These are phyloP conservation scores for Daedaleopsis sinensis DNA, from an alignment of 768 basidiomycete genomes.

Conservation along the genomic window DNA sequence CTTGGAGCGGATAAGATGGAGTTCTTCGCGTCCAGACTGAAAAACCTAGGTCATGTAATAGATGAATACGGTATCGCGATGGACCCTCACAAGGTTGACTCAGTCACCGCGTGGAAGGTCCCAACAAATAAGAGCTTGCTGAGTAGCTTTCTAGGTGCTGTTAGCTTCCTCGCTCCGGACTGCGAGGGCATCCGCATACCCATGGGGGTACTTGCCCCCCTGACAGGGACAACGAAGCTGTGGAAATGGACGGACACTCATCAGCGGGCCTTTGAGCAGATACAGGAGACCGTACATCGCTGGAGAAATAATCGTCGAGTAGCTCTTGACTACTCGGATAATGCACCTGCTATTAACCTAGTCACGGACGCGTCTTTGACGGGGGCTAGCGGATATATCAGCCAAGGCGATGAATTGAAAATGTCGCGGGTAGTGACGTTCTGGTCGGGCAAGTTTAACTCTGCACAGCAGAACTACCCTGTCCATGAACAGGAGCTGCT, in stretches of 20 bases:
- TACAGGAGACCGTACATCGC: constrained; percentile 14
- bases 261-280: constrained; percentile 32
- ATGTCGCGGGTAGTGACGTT: constrained; percentile 23
- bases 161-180: constrained; percentile 30
- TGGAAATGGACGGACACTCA: constrained; percentile 30
- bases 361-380: constrained; percentile 26
- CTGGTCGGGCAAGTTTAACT: constrained; percentile 30
- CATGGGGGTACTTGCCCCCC: no score
- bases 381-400: constrained; percentile 22
- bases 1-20: constrained; percentile 26
- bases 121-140: constrained; percentile 31
- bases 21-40: constrained; percentile 22
- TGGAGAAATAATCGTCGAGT: constrained; percentile 13
- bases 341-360: constrained; percentile 23
- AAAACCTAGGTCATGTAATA: constrained; percentile 28
- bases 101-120: constrained; percentile 30
- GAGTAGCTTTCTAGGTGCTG: constrained; percentile 35
- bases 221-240: background rate
- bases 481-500: constrained; percentile 41
- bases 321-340: constrained; percentile 22
- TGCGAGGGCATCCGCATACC: constrained; percentile 19
- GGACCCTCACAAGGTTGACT: constrained; percentile 29
- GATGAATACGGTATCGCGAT: constrained; percentile 25
- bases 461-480: constrained; percentile 36
- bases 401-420: constrained; percentile 24